Base-by-base conservation (phyloP, 2,329 filamentous ascomycete species). In the Pseudocercospora crystallina region DNA sequence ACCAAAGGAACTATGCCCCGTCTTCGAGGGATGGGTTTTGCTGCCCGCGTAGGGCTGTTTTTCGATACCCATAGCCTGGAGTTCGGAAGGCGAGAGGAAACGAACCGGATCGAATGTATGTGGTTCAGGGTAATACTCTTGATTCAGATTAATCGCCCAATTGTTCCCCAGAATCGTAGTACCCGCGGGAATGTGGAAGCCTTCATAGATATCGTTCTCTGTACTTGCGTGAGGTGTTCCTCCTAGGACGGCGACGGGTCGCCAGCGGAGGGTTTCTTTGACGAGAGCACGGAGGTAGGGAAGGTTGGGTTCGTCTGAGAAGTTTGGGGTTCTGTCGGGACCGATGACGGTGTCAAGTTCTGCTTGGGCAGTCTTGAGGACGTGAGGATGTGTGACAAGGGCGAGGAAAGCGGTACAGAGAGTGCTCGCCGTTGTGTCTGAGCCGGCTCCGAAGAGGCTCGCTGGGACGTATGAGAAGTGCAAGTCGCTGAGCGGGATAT, bases 391-490 rank as follows among this genome's bases (percentile, higher is more conserved):
- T 53, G 77, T 55, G 63, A 75, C 47, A 64, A 82, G 46, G 51
- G 79, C 60, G 57, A 79, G 46, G 60, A 82, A 74, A 62, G 72
- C 76, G 14, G 69, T 71, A 51, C 74, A 75, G 14, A 80, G 65
- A 0, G 73, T 76, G 11, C 71, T 74, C 0, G 75, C 72, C 0
- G 76, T 79, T 0, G 78, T 80, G 53, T 80, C 78, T 4, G 70
- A 77, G 26, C 77, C 73, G 9, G 76, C 77, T 26, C 76, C 76
- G 50, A 76, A 75, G 5, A 77, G 63, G 0, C 69, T 71, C 2
- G 71, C 72, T 1, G 74, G 69, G 5, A 76, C 67, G 59, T 73
- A 76, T 2, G 71, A 70, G 48, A 77, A 69, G 54, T 76, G 67
- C 10, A 67, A 67, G 12, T 71, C 66, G 0, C 70, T 69, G 38